These are phyloP conservation scores for Dioszegia crocea DNA, from an alignment of 768 basidiomycete genomes.

Conservation along the genomic window DNA sequence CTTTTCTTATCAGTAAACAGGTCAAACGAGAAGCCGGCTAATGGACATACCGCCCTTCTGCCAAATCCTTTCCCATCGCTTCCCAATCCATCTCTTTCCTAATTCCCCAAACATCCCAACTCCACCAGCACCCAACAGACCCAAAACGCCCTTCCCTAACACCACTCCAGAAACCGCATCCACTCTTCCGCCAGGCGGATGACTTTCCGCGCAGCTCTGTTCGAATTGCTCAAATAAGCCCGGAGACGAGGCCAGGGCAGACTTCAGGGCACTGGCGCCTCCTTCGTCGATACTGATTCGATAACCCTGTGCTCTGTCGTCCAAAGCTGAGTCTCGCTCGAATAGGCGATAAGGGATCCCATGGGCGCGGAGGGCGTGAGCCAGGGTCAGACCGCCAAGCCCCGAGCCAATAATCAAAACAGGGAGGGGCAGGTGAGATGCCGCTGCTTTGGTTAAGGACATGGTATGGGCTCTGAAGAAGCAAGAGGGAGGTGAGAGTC, in stretches of 20 bases:
- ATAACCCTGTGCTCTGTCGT: constrained; percentile 16
- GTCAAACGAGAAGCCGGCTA: background rate
- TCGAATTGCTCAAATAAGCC: constrained; percentile 10
- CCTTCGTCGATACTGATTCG: constrained; percentile 12
- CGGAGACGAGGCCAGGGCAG: background rate
- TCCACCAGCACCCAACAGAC: constrained; percentile 4
- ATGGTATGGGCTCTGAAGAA: too few species aligned
- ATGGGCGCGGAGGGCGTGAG: constrained; percentile 13
- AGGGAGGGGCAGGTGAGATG: constrained; percentile 4
- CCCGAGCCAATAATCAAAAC: constrained; percentile 22
- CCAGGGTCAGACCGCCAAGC: constrained; percentile 20
- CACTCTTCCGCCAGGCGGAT: constrained; percentile 2
- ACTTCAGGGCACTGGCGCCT: background rate
- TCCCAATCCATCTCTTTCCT: background rate
- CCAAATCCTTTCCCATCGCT: background rate
- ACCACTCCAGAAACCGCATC: constrained; percentile 9
- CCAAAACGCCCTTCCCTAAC: constrained; percentile 1
- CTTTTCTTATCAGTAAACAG: background rate
- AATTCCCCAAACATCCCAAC: constrained; percentile 1
- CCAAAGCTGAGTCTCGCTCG: constrained; percentile 11
- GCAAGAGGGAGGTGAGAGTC: too few species aligned
- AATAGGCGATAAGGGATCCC: constrained; percentile 16
- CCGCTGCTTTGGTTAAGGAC: too few species aligned
- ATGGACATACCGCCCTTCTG: background rate
- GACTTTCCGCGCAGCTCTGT: constrained; percentile 9